Evolutionary conservation across 208 protist species (phyloP), one percentile per base, ranked within the genome.

Genomic region (Crithidia acanthocephali): DNA sequence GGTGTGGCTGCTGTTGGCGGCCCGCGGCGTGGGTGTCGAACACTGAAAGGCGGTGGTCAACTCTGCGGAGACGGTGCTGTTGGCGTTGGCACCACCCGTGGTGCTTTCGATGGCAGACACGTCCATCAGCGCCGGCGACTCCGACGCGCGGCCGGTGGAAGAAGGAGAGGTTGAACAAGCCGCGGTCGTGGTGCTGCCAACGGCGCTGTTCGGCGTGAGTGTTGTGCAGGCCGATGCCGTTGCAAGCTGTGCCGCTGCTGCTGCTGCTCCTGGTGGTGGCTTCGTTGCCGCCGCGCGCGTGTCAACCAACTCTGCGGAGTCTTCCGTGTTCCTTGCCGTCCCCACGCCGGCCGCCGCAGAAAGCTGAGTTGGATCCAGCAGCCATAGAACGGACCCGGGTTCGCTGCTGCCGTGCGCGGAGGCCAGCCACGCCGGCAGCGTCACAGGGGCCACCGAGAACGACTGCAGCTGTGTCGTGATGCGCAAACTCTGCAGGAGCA

Each of bases 401-500:
- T 59, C 77, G 23, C 62, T 55, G 42, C 18, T 23, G 16, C 51
- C 70, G 1, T 53, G 22, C 18, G 45, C 35, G 27, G 6, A 35
- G 15, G 64, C n/a, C 2, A 75, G 56, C 25, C 55, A 48, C 6
- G 51, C 18, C 18, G 57, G 59, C 42, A 63, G 64, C 27, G 48
- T 23, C 44, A 80, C 52, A 27, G 56, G 44, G 18, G 68, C 32
- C 15, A 64, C 58, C n/a, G 66, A 72, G 22, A 64, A 35, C 5
- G 68, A 65, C 56, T 62, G 68, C 47, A 83, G 69, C 58, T 76
- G 51, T 53, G 68, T 51, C 16, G 79, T 80, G 56, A 84, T 67
- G 35, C 42, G 53, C n/a, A 85, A 57, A 22, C 75, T 85, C 40
- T 75, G 72, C 63, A 70, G 63, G 52, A 85, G 57, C 20, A 81